phyloP scores from a whole-genome alignment of 352 stramenopile species.

The Globisporangium abappressorium region DNA sequence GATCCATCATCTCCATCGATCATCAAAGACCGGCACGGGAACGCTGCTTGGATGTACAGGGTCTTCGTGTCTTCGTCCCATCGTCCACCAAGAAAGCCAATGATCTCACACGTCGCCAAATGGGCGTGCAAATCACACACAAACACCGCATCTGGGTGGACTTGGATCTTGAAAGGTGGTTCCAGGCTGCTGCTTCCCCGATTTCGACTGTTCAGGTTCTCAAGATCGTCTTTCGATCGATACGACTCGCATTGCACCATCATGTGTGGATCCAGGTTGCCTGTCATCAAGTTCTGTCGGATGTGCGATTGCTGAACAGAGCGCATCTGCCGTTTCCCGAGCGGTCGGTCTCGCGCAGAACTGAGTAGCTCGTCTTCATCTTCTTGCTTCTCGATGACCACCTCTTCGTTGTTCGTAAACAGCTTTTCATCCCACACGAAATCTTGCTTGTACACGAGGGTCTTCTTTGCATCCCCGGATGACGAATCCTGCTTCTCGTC shows the following conservation, averaged over 20 bases:
- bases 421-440: conserved; percentile 68
- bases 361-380: conserved; percentile 11
- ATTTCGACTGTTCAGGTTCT: conserved; percentile 42
- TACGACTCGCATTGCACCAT: conserved; percentile 86
- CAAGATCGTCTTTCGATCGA: conserved; percentile 27
- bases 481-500: conserved; percentile 13
- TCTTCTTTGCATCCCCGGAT: conserved; percentile 11
- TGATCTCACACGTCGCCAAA: conserved; percentile 92
- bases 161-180: conserved; percentile 85
- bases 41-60: conserved; percentile 91
- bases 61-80: conserved; percentile 81
- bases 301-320: conserved; percentile 81
- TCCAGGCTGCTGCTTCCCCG: conserved; percentile 38
- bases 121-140: conserved; percentile 93
- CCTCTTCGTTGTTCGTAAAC: conserved; percentile 40
- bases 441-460: conserved; percentile 56
- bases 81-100: conserved; percentile 91
- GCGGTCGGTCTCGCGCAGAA: conserved; percentile 20
- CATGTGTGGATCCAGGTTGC: conserved; percentile 78
- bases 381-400: not conserved
- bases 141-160: conserved; percentile 90
- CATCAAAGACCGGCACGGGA: conserved; percentile 88
- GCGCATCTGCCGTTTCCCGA: conserved; percentile 54
- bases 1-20: conserved; percentile 88
- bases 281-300: conserved; percentile 67